Conservation (phyloP, 306 rosid species). For the Rubus idaeus region DNA sequence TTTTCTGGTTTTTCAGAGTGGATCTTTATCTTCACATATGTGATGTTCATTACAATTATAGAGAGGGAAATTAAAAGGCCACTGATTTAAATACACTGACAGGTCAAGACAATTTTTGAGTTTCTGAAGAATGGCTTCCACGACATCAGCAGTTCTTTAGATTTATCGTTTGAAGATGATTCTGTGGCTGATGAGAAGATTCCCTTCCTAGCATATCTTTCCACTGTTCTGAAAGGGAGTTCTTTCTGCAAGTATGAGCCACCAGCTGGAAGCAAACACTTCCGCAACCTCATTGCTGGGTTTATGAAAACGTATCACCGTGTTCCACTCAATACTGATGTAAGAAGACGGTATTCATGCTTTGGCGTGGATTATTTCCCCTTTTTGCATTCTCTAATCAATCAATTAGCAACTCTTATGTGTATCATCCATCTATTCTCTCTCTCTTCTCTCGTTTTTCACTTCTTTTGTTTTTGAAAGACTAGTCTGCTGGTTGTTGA, state of each 20-base stretch:
- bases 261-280: conserved; percentile 89
- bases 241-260: conserved; percentile 80
- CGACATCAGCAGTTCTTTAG: conserved; percentile 90
- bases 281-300: conserved; percentile 86
- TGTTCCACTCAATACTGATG: conserved; percentile 67
- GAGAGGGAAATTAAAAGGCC: conserved; percentile 28
- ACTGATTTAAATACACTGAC: conserved; percentile 38
- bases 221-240: conserved; percentile 62
- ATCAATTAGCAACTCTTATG: background rate
- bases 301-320: conserved; percentile 96
- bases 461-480: background rate
- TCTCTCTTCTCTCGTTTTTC: background rate
- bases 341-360: conserved; percentile 43
- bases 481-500: background rate
- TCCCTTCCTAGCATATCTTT: conserved; percentile 87
- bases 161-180: conserved; percentile 88
- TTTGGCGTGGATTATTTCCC: background rate
- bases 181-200: conserved; percentile 98
- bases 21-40: conserved; percentile 24
- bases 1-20: background rate
- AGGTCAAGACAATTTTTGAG: conserved; percentile 89
- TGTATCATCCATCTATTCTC: background rate
- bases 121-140: conserved; percentile 90
- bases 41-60: conserved; percentile 22
- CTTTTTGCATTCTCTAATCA: background rate